phyloP scores from a whole-genome alignment of 345 rosid species.

The Populus davidiana region DNA sequence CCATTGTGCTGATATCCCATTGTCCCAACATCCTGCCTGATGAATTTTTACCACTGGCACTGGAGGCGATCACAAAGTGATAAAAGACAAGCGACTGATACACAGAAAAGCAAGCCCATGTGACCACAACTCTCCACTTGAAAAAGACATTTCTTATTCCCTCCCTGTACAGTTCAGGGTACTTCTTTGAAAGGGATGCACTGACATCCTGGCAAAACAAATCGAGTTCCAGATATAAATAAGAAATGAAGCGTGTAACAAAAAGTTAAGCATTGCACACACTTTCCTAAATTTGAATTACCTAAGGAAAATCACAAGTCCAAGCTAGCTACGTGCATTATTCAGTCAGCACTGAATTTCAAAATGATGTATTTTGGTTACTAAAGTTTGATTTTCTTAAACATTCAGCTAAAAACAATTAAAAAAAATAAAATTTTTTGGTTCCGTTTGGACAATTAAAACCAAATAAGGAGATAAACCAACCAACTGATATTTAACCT shows the following conservation, averaged over 20 bases:
- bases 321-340: neutral
- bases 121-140: constrained; percentile 83
- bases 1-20: constrained; percentile 99
- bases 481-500: neutral
- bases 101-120: constrained; percentile 83
- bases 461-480: neutral
- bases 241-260: neutral
- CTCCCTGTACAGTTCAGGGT: constrained; percentile 92
- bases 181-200: constrained; percentile 90
- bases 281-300: neutral
- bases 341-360: neutral
- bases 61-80: constrained; percentile 56
- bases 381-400: neutral
- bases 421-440: neutral
- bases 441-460: neutral
- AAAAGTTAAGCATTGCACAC: neutral
- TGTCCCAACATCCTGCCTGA: constrained; percentile 84
- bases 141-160: constrained; percentile 82
- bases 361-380: neutral
- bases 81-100: constrained; percentile 89
- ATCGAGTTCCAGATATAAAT: neutral
- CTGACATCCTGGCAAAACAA: constrained; percentile 71
- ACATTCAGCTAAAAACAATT: neutral
- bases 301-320: neutral
- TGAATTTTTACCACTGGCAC: constrained; percentile 56